Evolutionary conservation across 371 early-diverging fungal species (phyloP), one percentile per base, ranked within the genome.

Genomic region (Basidiobolus meristosporus): DNA sequence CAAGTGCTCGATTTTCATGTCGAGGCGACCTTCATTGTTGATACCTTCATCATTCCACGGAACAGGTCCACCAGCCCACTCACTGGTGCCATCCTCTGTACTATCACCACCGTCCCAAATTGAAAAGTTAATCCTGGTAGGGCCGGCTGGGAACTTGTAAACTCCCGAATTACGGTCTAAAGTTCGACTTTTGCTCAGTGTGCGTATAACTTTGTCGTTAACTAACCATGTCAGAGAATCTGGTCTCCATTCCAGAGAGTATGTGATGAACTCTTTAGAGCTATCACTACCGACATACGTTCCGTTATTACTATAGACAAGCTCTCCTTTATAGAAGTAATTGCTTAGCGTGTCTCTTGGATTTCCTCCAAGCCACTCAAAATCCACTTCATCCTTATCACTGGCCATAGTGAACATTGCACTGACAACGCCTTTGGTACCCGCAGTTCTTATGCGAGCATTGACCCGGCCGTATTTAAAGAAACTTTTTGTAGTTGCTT

Each of bases 91-190:
- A 16, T 38, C 19, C 5, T 14, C 40, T 9, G 28, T 3, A 15
- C 38, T 34, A 31, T 28, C 32, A 38, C 75, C 71, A 26, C 70
- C 77, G 47, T 77, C 77, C 80, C 80, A 79, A 41, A 77, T 60
- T 22, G 73, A 70, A 52, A 67, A 64, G 41, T 69, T 64, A 37
- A 76, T 55, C 33, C 51, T 51, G 19, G 68, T 50, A 23, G 73
- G 70, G 4, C 63, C 48, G n/a, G 56, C 53, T 3, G 79, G 79
- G 50, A 48, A 74, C 46, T 53, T 52, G 15, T 26, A 12, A 21
- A 22, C 37, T 17, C 36, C 53, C 16, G 40, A 44, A 38, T 48
- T 50, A 32, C 52, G 55, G 43, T 10, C 31, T 2, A 9, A 11
- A 11, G 43, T 41, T 38, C 44, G 52, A 33, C 44, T 29, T 41